phyloP scores from a whole-genome alignment of 805 yeast genomes.

The Kregervanrija pseudodelftensis region DNA sequence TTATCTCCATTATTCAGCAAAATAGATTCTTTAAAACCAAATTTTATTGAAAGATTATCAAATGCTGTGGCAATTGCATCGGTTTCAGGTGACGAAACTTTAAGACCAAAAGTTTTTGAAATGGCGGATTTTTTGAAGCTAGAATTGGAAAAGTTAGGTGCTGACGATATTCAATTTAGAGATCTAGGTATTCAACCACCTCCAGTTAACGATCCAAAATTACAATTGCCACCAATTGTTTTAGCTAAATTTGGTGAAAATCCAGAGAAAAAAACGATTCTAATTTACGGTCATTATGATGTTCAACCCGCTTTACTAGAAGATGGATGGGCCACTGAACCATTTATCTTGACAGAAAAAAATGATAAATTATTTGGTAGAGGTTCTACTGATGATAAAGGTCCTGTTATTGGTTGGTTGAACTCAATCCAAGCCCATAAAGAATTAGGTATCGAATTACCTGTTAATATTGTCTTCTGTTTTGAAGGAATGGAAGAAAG shows the following conservation, averaged over 20 bases:
- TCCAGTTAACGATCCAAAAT: slow-evolving; percentile 60
- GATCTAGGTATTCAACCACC: slow-evolving; percentile 88
- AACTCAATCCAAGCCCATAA: slow-evolving; percentile 88
- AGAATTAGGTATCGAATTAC: slow-evolving; percentile 76
- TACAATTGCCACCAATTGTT: slow-evolving; percentile 91
- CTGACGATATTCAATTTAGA: slow-evolving; percentile 71
- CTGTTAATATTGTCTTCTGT: slow-evolving; percentile 87
- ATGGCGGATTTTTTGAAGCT: slow-evolving; percentile 78
- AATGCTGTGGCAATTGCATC: slow-evolving; percentile 93
- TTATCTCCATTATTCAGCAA: slow-evolving; percentile 40
- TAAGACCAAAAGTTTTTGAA: slow-evolving; percentile 82
- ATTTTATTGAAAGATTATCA: slow-evolving; percentile 62
- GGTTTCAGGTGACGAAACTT: slow-evolving; percentile 82
- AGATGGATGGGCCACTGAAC: slow-evolving; percentile 96
- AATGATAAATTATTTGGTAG: slow-evolving; percentile 76
- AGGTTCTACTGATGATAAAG: slow-evolving; percentile 97
- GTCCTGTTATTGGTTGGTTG: slow-evolving; percentile 97
- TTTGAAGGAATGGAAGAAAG: slow-evolving; percentile 99
- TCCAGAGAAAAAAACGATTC: slow-evolving; percentile 76
- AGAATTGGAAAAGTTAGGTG: slow-evolving; percentile 69
- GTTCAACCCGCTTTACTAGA: slow-evolving; percentile 92
- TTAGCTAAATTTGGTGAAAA: slow-evolving; percentile 81
- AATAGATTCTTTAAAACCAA: slow-evolving; percentile 68
- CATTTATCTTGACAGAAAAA: slow-evolving; percentile 68
- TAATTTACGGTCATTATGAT: slow-evolving; percentile 95